Percentiles rank a stretch among this genome's conserved stretches.
These are phyloP conservation scores for Ormosia emarginata DNA, from an alignment of 306 rosid species.

Conservation along the genomic window DNA sequence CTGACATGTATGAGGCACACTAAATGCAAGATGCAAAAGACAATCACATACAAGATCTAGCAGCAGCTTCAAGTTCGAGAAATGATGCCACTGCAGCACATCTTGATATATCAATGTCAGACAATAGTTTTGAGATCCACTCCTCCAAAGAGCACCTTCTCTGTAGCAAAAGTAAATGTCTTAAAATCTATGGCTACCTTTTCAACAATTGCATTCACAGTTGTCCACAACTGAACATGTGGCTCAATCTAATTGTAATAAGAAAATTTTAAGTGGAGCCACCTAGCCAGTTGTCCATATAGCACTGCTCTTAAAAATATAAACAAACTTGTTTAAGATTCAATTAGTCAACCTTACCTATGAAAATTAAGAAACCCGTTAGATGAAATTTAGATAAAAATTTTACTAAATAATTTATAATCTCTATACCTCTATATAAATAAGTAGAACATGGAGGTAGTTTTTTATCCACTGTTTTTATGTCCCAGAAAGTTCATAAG, in stretches of 20 bases:
- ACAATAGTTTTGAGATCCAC: conserved; percentile 84
- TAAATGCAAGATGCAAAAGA: conserved; percentile 28
- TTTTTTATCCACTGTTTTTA: not conserved
- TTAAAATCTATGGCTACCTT: conserved; percentile 14
- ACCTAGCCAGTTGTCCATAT: not conserved
- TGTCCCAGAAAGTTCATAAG: not conserved
- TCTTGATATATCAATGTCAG: conserved; percentile 89
- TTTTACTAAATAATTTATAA: not conserved
- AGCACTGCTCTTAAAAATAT: conserved; percentile 11
- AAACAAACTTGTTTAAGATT: conserved; percentile 11
- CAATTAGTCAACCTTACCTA: conserved; percentile 2
- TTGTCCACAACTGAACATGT: not conserved
- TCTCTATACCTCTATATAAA: not conserved
- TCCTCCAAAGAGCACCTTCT: conserved; percentile 97
- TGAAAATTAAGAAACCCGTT: not conserved
- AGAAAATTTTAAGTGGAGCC: not conserved
- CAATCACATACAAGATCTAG: conserved; percentile 87
- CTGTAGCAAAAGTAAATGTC: conserved; percentile 60
- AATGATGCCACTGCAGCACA: conserved; percentile 90
- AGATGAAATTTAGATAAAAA: not conserved
- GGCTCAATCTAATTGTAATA: not conserved
- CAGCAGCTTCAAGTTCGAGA: conserved; percentile 96
- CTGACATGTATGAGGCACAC: conserved; percentile 13
- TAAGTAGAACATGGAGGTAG: not conserved
- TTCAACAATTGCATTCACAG: conserved; percentile 10